A percentile compares a stretch with the other conserved stretches of the same genome.
Conservation (phyloP, 2,329 filamentous ascomycete species). For the Dactylella cylindrospora region DNA sequence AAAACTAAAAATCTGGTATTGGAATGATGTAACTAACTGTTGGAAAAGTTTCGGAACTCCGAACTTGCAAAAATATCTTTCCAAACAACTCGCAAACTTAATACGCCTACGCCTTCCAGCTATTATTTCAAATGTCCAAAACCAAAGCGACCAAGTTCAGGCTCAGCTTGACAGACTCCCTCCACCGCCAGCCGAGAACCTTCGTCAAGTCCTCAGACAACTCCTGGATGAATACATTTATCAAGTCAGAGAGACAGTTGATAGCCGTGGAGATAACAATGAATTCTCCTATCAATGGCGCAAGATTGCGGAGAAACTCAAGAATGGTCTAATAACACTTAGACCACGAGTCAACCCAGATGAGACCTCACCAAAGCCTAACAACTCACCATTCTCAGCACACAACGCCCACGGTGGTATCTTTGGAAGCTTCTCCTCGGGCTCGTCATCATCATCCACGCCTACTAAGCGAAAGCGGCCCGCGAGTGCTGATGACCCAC, state of each 20-base stretch:
- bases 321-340: constrained; percentile 30
- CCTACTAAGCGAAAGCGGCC: constrained; percentile 28
- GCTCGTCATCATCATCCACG: constrained; percentile 6
- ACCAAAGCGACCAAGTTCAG: constrained; percentile 44
- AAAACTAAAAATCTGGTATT: constrained; percentile 18
- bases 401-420: neutral
- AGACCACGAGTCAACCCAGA: constrained; percentile 44
- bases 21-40: neutral
- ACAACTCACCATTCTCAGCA: constrained; percentile 23
- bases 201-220: constrained; percentile 44
- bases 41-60: constrained; percentile 20
- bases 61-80: constrained; percentile 34
- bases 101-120: constrained; percentile 44
- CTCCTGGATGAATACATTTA: constrained; percentile 45
- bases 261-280: constrained; percentile 45
- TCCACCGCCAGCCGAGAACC: constrained; percentile 46
- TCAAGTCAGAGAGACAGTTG: constrained; percentile 36
- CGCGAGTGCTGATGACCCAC: constrained; percentile 27
- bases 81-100: constrained; percentile 27
- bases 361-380: constrained; percentile 5
- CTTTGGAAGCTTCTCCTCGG: neutral
- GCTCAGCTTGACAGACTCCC: constrained; percentile 45
- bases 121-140: constrained; percentile 46
- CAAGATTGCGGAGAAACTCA: constrained; percentile 38
- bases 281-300: constrained; percentile 47